phyloP scores from a whole-genome alignment of 2,329 filamentous ascomycete species.

The Pseudogymnoascus sp. region DNA sequence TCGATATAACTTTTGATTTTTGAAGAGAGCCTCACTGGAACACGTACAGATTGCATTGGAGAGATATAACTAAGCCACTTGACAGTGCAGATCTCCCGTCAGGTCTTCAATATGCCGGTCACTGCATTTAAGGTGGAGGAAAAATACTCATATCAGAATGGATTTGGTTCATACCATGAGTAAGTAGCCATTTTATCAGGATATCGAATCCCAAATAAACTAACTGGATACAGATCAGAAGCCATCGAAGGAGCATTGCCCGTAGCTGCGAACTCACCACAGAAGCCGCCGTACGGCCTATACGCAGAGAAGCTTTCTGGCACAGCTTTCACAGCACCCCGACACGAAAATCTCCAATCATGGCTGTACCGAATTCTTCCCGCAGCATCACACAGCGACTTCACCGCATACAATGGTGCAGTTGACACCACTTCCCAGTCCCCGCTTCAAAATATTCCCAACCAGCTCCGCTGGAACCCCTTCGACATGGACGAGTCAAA shows the following conservation, averaged over 20 bases:
- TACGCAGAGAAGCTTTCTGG: slow-evolving; percentile 60
- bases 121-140: slow-evolving; percentile 56
- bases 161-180: slow-evolving; percentile 63
- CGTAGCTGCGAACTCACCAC: slow-evolving; percentile 59
- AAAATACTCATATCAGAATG: slow-evolving; percentile 61
- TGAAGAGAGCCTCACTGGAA: neutral
- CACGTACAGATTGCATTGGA: neutral
- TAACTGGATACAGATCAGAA: slow-evolving; percentile 45
- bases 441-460: slow-evolving; percentile 67
- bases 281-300: slow-evolving; percentile 60
- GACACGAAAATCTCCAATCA: slow-evolving; percentile 49
- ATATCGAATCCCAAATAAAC: slow-evolving; percentile 10
- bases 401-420: slow-evolving; percentile 30
- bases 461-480: slow-evolving; percentile 68
- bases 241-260: slow-evolving; percentile 59
- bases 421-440: slow-evolving; percentile 37
- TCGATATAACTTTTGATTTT: neutral
- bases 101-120: slow-evolving; percentile 46
- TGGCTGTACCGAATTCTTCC: slow-evolving; percentile 53
- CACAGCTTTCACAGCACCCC: slow-evolving; percentile 50
- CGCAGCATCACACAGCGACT: slow-evolving; percentile 39
- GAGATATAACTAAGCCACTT: neutral
- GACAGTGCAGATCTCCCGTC: neutral
- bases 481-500: slow-evolving; percentile 65
- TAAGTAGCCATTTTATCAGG: slow-evolving; percentile 30